These are phyloP conservation scores for Chenopodium suecicum DNA, from an alignment of 148 eudicot genomes.

Conservation along the genomic window DNA sequence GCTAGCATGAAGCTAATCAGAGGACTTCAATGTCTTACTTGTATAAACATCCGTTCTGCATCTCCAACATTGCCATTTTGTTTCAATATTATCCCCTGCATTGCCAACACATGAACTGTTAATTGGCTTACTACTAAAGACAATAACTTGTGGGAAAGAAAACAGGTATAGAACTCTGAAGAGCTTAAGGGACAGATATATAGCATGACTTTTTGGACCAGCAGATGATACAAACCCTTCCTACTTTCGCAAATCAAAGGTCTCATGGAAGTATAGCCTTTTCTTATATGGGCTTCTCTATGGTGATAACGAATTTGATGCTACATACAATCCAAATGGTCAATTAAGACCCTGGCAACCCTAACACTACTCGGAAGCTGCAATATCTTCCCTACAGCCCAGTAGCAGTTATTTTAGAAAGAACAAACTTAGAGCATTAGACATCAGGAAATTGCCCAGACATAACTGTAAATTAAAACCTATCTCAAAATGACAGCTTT, in stretches of 20 bases:
- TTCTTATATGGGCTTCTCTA: background rate
- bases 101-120: constrained; percentile 18
- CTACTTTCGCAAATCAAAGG: background rate
- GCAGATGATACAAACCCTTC: background rate
- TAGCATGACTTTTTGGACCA: background rate
- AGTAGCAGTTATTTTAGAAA: background rate
- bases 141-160: background rate
- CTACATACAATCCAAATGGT: background rate
- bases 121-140: background rate
- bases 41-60: constrained; percentile 98
- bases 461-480: background rate
- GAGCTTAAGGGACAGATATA: background rate
- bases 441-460: background rate
- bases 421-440: background rate
- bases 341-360: background rate
- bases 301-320: background rate
- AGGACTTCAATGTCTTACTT: constrained; percentile 43
- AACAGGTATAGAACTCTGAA: background rate
- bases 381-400: too few relatives aligned
- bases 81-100: constrained; percentile 91
- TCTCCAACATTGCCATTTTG: constrained; percentile 79
- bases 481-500: background rate
- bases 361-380: too few relatives aligned
- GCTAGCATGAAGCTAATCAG: background rate
- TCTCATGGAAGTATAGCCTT: background rate